Base-by-base conservation (phyloP, 1,284 basidiomycete genomes). In the Ganoderma sp. region DNA sequence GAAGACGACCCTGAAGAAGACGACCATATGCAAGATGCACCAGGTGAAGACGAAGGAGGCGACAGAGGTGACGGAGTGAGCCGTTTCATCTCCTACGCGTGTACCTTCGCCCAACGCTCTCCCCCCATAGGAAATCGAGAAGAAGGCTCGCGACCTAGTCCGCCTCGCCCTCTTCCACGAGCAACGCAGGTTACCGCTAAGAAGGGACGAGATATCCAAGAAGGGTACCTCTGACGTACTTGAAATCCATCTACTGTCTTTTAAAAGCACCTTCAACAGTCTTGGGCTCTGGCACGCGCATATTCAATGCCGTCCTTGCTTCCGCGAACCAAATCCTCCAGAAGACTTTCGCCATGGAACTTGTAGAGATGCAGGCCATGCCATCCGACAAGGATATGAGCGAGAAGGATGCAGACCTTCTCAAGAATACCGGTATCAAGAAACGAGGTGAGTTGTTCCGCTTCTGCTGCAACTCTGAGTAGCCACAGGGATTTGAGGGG, bases 131-230 rank as follows among this genome's bases (percentile, higher is more conserved):
- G 86, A 88, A 32, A 67, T 88, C 3, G 80, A 81, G 10, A 83
- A 87, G 63, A 89, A 87, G 76, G 89, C 89, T 0, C 81, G 84
- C 63, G 87, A 88, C 65, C 84, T 94, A 39, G 90, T 90, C 8
- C 85, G 92, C 9, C 82, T 94, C 9, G 91, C 92, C 2, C 81
- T 94, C 43, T 94, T 93, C 75, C 83, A 82, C 2, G 91, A 94
- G 75, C 87, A 90, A 64, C 85, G 83, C 75, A 83, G 91, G 56
- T 75, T 81, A 8, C 84, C 87, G 1, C 78, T 94, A 58, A 84
- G 85, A 50, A 82, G 91, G 60, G 91, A 94, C 37, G 92, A 94
- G 37, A 92, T 94, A 57, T 87, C 85, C 22, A 94, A 93, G 81
- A 92, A 91, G 85, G 87, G 92, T 88, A 57, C 43, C 76, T 37